Base-by-base conservation (phyloP, 208 protist species). In the Angomonas desouzai region DNA sequence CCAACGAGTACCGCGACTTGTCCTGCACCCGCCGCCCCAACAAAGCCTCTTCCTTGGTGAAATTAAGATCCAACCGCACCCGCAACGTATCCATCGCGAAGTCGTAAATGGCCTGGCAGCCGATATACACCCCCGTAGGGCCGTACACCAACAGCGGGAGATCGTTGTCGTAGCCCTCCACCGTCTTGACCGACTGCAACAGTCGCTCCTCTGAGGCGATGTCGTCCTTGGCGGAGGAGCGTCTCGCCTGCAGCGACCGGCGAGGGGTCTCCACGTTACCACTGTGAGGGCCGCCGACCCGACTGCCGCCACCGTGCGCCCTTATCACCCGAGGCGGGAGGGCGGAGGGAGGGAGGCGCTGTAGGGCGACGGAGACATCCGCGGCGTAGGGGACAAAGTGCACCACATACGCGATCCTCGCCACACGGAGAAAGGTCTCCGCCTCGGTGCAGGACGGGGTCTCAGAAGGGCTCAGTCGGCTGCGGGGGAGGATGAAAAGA, bases 1-100 rank as follows among this genome's bases (percentile, higher is more conserved):
- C 4, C 9, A 51, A 23, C 3, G 10, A 27, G 20, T 22, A 51
- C 20, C 45, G 9, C 6, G 45, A 13, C 3, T 23, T 3, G 18
- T 51, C 45, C 45, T 23, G 45, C 20, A 23, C 10, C 18, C 20
- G 45, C 45, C 6, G 9, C 45, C 45, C 45, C 18, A 51, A 23
- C 9, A 51, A 4, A 4, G 45, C 45, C 45, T 51, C 45, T 23
- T 51, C 45, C 45, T 51, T 51, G 45, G 45, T 51, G 45, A 51
- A 23, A 16, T 51, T 51, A 4, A 51, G 45, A 23, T 51, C 45
- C 45, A 51, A 16, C n/a, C 45, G 45, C 20, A 51, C 45, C 6
- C 45, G 18, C 45, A 51, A 23, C 9, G 18, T 51, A 23, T 51
- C 45, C 45, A 13, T 51, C 9, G 45, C 45, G 20, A 51, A 51